Base-by-base conservation (phyloP, 2,329 filamentous ascomycete genomes). In the Verticillium tricorpus region DNA sequence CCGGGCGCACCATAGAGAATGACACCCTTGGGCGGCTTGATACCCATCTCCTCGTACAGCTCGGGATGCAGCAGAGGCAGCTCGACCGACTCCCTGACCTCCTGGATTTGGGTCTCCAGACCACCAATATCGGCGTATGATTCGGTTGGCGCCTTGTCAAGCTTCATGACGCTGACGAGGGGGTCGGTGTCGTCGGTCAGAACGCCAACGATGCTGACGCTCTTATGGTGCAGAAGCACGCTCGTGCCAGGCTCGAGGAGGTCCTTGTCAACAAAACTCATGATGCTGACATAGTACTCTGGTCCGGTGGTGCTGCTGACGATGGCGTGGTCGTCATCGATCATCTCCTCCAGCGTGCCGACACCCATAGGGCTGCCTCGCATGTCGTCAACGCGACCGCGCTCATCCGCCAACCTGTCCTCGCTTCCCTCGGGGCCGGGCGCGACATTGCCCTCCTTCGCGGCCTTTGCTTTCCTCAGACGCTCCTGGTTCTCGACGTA, bases 241-340 rank as follows among this genome's bases (percentile, higher is more conserved):
- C 93, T 97, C 19, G 95, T 93, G 64, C 96, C 96, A 1, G 95
- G 95, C 78, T 99, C 95, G 54, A 99, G 85, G 4, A 99, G 86
- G 72, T 99, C 95, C 79, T 99, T 99, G 83, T 99, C 95, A 67
- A 99, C 95, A 72, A 99, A 99, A 61, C 94, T 97, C 95, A 98
- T 98, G 85, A 99, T 99, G 69, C 93, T 97, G 68, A 99, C 95
- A 76, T 98, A 99, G 84, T 97, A 99, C 77, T 99, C 95, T 1
- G 95, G 95, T 0, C 95, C 95, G 7, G 95, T 98, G 0, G 95
- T 96, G 75, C 93, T 97, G 19, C 93, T 97, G 39, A 99, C 95
- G 72, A 99, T 99, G 65, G 95, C 95, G 72, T 99, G 95, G 79
- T 99, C 95, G 75, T 99, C 95, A 72, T 99, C 95, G 73, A 99